phyloP scores from a whole-genome alignment of 2,329 filamentous ascomycete genomes.

The Penicillium polonicum region DNA sequence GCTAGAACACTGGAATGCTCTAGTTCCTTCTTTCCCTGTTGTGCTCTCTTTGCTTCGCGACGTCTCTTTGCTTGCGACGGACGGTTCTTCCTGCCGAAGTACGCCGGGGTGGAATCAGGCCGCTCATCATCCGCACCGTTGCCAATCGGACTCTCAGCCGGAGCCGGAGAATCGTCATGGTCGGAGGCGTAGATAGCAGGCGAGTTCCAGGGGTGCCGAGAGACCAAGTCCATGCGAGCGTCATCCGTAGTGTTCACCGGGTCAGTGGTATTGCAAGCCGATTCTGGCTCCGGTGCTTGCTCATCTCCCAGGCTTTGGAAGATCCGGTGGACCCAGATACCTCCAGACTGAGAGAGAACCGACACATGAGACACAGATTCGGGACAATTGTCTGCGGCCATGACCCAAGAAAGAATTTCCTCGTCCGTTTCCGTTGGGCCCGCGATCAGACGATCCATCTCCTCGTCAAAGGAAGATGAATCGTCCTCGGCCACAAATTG shows the following conservation, averaged over 20 bases:
- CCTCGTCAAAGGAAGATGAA: neutral
- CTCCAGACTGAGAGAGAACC: neutral
- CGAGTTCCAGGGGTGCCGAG: neutral
- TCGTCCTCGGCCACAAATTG: neutral
- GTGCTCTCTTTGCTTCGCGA: neutral
- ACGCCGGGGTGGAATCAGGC: neutral
- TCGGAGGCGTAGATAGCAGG: neutral
- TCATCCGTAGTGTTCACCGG: neutral
- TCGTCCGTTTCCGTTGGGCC: neutral
- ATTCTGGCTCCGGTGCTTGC: neutral
- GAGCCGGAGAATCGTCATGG: neutral
- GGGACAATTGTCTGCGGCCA: neutral
- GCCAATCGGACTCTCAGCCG: neutral
- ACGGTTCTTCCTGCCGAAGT: neutral
- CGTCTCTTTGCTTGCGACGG: slow-evolving; percentile 1
- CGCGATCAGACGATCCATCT: slow-evolving; percentile 3
- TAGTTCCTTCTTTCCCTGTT: neutral
- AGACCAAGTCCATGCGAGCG: neutral
- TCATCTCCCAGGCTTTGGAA: neutral
- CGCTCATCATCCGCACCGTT: neutral
- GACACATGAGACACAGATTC: neutral
- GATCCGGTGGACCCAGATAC: slow-evolving; percentile 3
- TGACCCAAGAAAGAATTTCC: neutral
- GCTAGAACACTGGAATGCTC: neutral
- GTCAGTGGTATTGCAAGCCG: neutral